A percentile compares a stretch with the other conserved stretches of the same genome.
Evolutionary conservation across 805 yeast species (phyloP).

Genomic region (Tetrapisispora phaffii): DNA sequence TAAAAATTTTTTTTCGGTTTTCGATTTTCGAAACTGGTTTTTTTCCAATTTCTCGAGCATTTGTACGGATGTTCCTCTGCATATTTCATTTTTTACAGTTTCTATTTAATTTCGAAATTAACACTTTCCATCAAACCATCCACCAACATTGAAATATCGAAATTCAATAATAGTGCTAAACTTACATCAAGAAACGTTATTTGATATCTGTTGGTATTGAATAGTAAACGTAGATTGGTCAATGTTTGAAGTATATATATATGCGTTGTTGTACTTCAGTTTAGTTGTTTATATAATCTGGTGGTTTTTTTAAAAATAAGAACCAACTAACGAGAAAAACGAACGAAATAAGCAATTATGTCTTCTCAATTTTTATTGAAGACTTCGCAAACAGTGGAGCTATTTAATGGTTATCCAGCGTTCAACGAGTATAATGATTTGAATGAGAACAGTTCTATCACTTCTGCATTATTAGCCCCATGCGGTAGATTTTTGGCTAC

Average conservation of each 20-base stretch:
- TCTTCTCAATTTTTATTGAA: slow-evolving; percentile 29
- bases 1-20: neutral
- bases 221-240: no score
- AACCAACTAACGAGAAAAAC: no score
- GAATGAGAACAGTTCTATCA: slow-evolving; percentile 10
- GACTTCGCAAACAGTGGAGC: slow-evolving; percentile 28
- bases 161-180: no score
- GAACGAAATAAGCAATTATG: slow-evolving; percentile 11
- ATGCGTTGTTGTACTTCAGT: no score
- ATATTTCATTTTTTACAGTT: no score
- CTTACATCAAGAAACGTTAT: no score
- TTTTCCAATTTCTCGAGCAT: neutral
- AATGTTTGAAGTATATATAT: no score
- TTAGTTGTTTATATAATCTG: no score
- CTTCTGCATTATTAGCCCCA: slow-evolving; percentile 26
- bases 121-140: neutral
- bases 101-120: no score
- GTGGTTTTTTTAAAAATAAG: no score
- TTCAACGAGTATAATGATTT: slow-evolving; percentile 21
- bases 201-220: no score
- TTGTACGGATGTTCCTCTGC: neutral
- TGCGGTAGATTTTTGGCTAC: slow-evolving; percentile 30
- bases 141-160: neutral
- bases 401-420: slow-evolving; percentile 29
- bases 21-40: neutral